Base-by-base conservation (phyloP, 306 rosid species). In the Castanea sativa region DNA sequence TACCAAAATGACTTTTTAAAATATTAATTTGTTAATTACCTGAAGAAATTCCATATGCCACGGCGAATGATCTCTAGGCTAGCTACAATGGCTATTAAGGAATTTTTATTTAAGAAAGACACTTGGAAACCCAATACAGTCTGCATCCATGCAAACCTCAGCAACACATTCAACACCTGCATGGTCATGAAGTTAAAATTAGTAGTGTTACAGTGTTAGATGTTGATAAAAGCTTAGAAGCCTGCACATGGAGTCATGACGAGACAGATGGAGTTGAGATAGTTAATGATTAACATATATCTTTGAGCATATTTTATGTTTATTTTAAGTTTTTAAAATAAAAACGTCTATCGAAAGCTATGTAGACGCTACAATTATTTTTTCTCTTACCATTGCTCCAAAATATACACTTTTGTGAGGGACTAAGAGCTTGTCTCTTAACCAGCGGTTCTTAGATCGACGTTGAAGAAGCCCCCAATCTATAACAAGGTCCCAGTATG, bases 41-140 rank as follows among this genome's bases (percentile, higher is more conserved):
- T 87, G 84, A 92, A 90, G 85, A 92, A 92, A 76, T 61, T 92
- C 91, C 97, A 92, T 70, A 92, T 83, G 59, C 95, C 97, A 11
- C 93, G 90, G 41, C 92, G 90, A 74, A 92, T 82, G 79, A 92
- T 90, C 81, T 92, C 95, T 52, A 92, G 82, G 67, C 88, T 33
- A 16, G 92, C 92, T 21, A 86, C 83, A 51, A 83, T 58, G 60
- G 85, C 70, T 1, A 59, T 25, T 85, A 88, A 78, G 10, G 92
- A 82, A 69, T 89, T 41, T 80, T 12, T n/a, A 76, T 90, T 92
- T 85, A 86, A 29, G 79, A 78, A 86, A 65, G 70, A 19, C 13
- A 87, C 23, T 0, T 86, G 3, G 77, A 88, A 86, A n/a, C 70
- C 41, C 75, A 86, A 41, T 6, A 92, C 92, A 25, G 92, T 86